Base-by-base conservation (phyloP, 2,329 filamentous ascomycete genomes). In the Diaporthe vexans region DNA sequence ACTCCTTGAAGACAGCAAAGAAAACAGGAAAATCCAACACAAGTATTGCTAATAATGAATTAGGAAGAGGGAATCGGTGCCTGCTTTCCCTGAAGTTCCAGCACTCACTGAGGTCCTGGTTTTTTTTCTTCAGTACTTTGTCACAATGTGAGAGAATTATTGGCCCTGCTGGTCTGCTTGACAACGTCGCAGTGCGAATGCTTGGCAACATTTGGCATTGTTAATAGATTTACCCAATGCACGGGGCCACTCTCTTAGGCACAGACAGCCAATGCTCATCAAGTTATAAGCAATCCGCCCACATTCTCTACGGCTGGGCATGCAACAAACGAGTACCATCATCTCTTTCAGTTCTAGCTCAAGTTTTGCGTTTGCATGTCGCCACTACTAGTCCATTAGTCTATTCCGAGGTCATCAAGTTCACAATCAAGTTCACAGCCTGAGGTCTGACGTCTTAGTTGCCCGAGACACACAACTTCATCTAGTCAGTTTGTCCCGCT, bases 211-310 rank as follows among this genome's bases (percentile, higher is more conserved):
- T 59, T 59, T 37, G 29, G 54, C 68, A 37, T 71, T 59, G 54
- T 59, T 51, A 59, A 59, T 71, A 5, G 68, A 71, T 71, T 59
- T 17, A 59, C 56, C 54, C 54, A 71, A 71, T 26, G 24, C 37
- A 15, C 29, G 21, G 29, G n/a, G 26, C 43, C 29, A 59, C 33
- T 21, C n/a, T 21, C n/a, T 51, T 40, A 52, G 29, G 56, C 19
- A 71, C 54, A 52, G 17, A 10, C 51, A 51, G 21, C 19, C 52
- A 51, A 59, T 24, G 29, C 46, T 59, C 40, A 35, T 48, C 68
- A 51, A 43, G 40, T 37, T 71, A 71, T 59, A 71, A 71, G 56
- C 43, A 48, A 37, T 40, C 43, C 35, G 4, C 40, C 68, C 43
- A 59, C 43, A 21, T 21, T n/a, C 43, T 35, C 40, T 37, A 37